Evolutionary conservation across 2,329 filamentous ascomycete species (phyloP), one percentile per base, ranked within the genome.

Genomic region (Diaporthe sp.): DNA sequence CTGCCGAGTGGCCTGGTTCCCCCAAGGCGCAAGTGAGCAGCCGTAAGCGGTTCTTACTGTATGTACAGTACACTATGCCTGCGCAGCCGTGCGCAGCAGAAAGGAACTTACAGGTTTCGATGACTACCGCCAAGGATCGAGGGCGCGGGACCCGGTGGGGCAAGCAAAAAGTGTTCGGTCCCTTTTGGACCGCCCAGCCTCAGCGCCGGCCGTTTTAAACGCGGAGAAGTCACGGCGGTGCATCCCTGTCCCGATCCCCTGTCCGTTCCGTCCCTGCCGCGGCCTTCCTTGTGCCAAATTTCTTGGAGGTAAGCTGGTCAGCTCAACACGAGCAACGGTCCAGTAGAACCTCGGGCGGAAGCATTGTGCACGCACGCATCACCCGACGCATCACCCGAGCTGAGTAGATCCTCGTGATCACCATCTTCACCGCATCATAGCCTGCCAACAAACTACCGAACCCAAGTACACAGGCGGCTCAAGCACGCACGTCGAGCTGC

Each of bases 121-220:
- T 53, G 63, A 53, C 63, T 51, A 51, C 63, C 63, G 63, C 63
- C 63, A 68, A 68, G 63, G 47, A 4, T 66, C 44, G 44, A 66
- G 32, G 63, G 63, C 63, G 63, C 63, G 63, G 63, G 44, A 53
- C n/a, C 47, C 63, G 44, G 63, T 53, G 63, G 63, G 63, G 47
- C 63, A 39, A 9, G n/a, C 32, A 30, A 44, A 7, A 32, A 25
- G n/a, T n/a, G 44, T 66, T 66, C 44, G 63, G 61, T 66, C 44
- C 19, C 61, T 35, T 51, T 66, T 66, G 61, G 61, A 66, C 61
- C 61, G 63, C 39, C 58, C 55, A 50, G 44, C 44, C 44, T 50
- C 59, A 63, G 59, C 59, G 59, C 59, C 47, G 63, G 32, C 63
- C 63, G 47, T 53, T 68, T 68, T 39, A 39, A 19, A 53, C 63